Base-by-base conservation (phyloP, 495 filamentous ascomycete genomes). In the Astrothelium macrocarpum region DNA sequence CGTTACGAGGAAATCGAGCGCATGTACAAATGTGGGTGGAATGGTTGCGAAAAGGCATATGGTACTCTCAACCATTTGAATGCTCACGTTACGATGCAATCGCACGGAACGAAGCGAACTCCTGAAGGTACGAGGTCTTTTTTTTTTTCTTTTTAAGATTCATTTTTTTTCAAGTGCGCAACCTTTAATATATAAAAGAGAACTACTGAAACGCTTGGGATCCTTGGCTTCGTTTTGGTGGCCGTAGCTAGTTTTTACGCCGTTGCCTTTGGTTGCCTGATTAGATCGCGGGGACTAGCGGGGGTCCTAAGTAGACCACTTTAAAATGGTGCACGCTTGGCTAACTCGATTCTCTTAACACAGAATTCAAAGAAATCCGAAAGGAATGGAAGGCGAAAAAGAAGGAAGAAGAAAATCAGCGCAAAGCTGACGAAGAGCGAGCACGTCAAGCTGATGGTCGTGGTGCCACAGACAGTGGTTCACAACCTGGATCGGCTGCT, bases 21-120 rank as follows among this genome's bases (percentile, higher is more conserved):
- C 64, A 98, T 98, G 94, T 98, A 98, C 79, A 97, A 96, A 76
- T 98, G 94, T 77, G 94, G 94, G 11, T 97, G 91, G 90, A 90
- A 96, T 65, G 92, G 92, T 3, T 98, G 94, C 73, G 94, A 97
- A 72, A 97, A 97, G 76, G 93, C 93, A 14, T 97, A 97, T 70
- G 93, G 93, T 62, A 97, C 93, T 28, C 77, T 97, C 62, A 97
- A 97, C 73, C 93, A 97, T 73, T 74, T 97, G 69, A 97, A 97
- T 69, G 93, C 93, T 32, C 93, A 97, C 71, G 93, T 97, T 59
- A 97, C 93, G 23, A 97, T 97, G 93, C 93, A 97, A 72, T 91
- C 87, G 61, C 93, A 97, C 66, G 93, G 93, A 3, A 76, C 81
- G 49, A 97, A 97, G 75, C 85, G 93, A 23, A 97, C 93, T 58